These are phyloP conservation scores for Anthoceros angustus DNA, from an alignment of 225 moss, liverwort and hornwort species.

Conservation along the genomic window DNA sequence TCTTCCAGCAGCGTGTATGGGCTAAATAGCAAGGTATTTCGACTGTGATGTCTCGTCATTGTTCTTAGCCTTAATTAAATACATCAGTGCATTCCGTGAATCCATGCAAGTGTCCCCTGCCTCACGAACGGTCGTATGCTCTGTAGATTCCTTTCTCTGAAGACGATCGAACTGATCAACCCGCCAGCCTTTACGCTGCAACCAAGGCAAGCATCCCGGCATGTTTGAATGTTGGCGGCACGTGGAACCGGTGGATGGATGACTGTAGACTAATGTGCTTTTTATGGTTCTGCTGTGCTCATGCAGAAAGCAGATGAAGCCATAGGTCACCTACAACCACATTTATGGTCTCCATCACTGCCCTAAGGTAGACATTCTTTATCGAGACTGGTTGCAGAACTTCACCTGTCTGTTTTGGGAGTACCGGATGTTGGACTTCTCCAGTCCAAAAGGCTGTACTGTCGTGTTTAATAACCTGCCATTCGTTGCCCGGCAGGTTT, in stretches of 20 bases:
- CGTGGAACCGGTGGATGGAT: too few relatives aligned
- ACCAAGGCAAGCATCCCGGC: neutral
- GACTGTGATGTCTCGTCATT: neutral
- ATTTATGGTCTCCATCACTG: slow-evolving; percentile 3
- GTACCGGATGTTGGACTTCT: too few relatives aligned
- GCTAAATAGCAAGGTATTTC: neutral
- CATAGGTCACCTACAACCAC: neutral
- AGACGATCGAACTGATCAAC: slow-evolving; percentile 1
- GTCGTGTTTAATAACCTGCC: too few relatives aligned
- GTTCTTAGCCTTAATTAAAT: neutral
- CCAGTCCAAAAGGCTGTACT: too few relatives aligned
- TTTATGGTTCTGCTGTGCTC: neutral
- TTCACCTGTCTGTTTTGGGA: neutral
- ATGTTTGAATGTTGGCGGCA: too few relatives aligned
- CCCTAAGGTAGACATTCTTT: neutral
- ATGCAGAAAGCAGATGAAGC: slow-evolving; percentile 1
- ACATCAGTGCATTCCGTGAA: too few relatives aligned
- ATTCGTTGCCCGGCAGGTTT: neutral
- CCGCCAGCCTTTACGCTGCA: neutral
- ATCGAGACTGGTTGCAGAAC: neutral
- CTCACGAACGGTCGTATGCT: neutral
- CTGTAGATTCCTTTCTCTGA: neutral
- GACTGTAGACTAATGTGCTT: neutral
- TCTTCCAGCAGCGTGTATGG: slow-evolving; percentile 1
- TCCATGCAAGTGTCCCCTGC: neutral